A percentile compares a stretch with the other conserved stretches of the same genome.
Conservation (phyloP, 1,139 yeast species). For the Ogataea hybrid region DNA sequence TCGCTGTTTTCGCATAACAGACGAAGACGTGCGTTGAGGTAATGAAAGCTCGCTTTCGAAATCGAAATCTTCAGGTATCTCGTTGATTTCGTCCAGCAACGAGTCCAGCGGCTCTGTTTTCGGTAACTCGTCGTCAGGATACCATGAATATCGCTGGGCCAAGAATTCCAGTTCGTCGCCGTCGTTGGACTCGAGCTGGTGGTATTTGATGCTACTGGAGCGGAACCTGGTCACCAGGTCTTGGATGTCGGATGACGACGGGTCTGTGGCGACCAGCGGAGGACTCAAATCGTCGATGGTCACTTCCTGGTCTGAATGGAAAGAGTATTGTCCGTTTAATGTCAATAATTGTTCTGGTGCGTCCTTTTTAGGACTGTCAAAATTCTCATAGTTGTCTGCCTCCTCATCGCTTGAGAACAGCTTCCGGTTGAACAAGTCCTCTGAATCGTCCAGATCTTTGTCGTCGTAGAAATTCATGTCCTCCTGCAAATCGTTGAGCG, state of each 20-base stretch:
- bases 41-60: slow-evolving; percentile 13
- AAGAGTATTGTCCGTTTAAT: slow-evolving; percentile 14
- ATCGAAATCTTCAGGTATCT: slow-evolving; percentile 32
- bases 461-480: slow-evolving; percentile 46
- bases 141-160: slow-evolving; percentile 27
- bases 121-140: slow-evolving; percentile 22
- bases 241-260: slow-evolving; percentile 1
- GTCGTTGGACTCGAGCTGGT: slow-evolving; percentile 12
- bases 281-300: slow-evolving; percentile 14
- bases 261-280: neutral
- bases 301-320: slow-evolving; percentile 18
- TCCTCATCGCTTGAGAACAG: slow-evolving; percentile 42
- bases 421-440: slow-evolving; percentile 38
- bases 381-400: slow-evolving; percentile 14
- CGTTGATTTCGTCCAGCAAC: slow-evolving; percentile 32
- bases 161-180: slow-evolving; percentile 23
- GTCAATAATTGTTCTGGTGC: neutral
- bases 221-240: slow-evolving; percentile 1
- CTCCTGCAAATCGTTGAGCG: slow-evolving; percentile 47
- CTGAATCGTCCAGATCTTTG: slow-evolving; percentile 41
- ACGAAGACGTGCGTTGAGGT: slow-evolving; percentile 2
- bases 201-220: slow-evolving; percentile 15
- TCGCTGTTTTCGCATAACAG: slow-evolving; percentile 7
- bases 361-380: slow-evolving; percentile 3
- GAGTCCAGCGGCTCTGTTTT: slow-evolving; percentile 20